A percentile compares a stretch with the other conserved stretches of the same genome.
Evolutionary conservation across 371 early-diverging fungal genomes (phyloP).

Genomic region (Apophysomyces variabilis): DNA sequence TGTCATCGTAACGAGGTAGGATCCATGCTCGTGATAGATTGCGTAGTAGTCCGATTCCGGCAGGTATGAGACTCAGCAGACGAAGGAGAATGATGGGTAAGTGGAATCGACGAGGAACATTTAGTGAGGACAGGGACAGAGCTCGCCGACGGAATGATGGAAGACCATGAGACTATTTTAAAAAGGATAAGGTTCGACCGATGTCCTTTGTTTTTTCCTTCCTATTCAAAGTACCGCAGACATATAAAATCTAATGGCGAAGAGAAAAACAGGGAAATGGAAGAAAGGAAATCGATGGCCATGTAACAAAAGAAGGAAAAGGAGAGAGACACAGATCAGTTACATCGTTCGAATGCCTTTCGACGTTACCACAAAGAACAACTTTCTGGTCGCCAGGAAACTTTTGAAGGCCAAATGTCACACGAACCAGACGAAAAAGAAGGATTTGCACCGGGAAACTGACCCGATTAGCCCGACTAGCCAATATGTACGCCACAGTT

Average conservation of each 20-base stretch:
- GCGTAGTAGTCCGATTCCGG: constrained; percentile 50
- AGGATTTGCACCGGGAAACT: too few relatives aligned
- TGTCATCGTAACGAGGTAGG: constrained; percentile 41
- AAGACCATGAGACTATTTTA: constrained; percentile 24
- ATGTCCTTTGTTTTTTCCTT: neutral
- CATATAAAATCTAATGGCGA: constrained; percentile 9
- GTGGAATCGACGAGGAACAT: constrained; percentile 49
- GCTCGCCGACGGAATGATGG: constrained; percentile 40
- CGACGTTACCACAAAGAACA: too few relatives aligned
- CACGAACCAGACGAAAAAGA: too few relatives aligned
- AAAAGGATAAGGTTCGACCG: neutral
- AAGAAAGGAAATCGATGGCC: neutral
- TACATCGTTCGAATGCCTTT: too few relatives aligned
- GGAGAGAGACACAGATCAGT: too few relatives aligned
- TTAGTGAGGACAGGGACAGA: constrained; percentile 41
- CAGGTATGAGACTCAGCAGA: constrained; percentile 51
- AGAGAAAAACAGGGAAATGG: neutral
- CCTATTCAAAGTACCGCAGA: constrained; percentile 11
- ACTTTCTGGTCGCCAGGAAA: too few relatives aligned
- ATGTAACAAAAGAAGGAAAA: too few relatives aligned
- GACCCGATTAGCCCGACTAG: too few relatives aligned
- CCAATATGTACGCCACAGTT: too few relatives aligned
- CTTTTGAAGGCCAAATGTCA: too few relatives aligned
- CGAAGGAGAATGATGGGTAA: constrained; percentile 46
- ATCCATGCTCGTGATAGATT: constrained; percentile 45